Evolutionary conservation across 306 rosid species (phyloP).

Genomic region (Cucurbita maxima): DNA sequence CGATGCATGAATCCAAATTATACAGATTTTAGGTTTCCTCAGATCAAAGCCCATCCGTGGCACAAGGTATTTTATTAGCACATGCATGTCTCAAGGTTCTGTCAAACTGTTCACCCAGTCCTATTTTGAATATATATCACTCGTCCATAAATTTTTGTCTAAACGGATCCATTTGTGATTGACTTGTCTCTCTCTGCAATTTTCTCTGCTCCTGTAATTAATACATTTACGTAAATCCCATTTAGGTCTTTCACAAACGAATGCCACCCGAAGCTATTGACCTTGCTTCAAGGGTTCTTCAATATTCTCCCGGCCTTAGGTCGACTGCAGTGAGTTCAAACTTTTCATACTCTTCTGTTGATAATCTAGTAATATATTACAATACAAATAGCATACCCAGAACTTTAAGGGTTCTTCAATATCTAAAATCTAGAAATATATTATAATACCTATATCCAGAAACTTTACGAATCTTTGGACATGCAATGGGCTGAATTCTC

Average conservation of each 20-base stretch:
- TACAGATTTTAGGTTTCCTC: too few relatives aligned
- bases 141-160: background rate
- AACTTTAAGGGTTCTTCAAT: too few relatives aligned
- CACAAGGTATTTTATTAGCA: too few relatives aligned
- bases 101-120: background rate
- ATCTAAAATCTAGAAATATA: background rate
- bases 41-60: too few relatives aligned
- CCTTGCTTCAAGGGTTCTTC: conserved; percentile 94
- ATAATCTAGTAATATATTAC: background rate
- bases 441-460: background rate
- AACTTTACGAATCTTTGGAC: background rate
- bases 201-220: background rate
- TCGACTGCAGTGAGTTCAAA: conserved; percentile 67
- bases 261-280: conserved; percentile 99
- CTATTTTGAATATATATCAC: background rate
- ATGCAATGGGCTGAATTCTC: background rate
- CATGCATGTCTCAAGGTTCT: background rate
- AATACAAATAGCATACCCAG: too few relatives aligned
- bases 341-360: background rate
- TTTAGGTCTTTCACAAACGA: conserved; percentile 79
- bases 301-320: conserved; percentile 89
- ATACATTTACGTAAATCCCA: conserved; percentile 4
- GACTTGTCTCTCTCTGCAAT: background rate
- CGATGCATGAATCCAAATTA: too few relatives aligned
- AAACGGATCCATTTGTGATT: background rate